These are phyloP conservation scores for Trichoderma citrinoviride DNA, from an alignment of 2,329 filamentous ascomycete species.

Conservation along the genomic window DNA sequence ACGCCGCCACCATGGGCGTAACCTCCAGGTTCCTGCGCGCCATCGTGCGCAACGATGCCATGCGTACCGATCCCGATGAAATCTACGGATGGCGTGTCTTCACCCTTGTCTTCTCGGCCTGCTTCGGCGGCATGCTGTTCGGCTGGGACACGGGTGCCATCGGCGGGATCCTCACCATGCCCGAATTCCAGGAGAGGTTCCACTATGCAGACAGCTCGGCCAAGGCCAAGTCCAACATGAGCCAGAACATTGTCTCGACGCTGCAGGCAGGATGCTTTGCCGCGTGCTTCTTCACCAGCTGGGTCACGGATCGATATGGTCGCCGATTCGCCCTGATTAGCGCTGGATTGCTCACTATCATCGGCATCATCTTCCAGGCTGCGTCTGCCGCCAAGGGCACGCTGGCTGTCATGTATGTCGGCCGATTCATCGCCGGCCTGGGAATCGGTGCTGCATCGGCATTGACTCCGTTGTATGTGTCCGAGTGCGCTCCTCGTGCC, in stretches of 20 bases:
- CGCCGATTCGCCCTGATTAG: constrained; percentile 54
- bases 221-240: constrained; percentile 49
- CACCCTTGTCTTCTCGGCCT: constrained; percentile 60
- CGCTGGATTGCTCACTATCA: constrained; percentile 54
- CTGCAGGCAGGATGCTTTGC: constrained; percentile 67
- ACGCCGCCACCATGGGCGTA: constrained; percentile 38
- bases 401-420: constrained; percentile 63
- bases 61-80: constrained; percentile 63
- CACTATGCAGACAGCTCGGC: constrained; percentile 33
- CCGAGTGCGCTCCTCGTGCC: constrained; percentile 49
- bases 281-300: constrained; percentile 57
- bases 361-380: constrained; percentile 64
- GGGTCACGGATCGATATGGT: constrained; percentile 54
- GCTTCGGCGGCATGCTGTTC: constrained; percentile 62
- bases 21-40: constrained; percentile 47
- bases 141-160: constrained; percentile 62
- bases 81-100: constrained; percentile 71
- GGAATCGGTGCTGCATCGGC: constrained; percentile 51
- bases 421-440: constrained; percentile 53
- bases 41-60: constrained; percentile 68
- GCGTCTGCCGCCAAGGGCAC: constrained; percentile 52
- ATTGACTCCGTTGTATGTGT: constrained; percentile 45
- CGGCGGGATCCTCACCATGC: constrained; percentile 62
- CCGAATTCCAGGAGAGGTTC: constrained; percentile 50
- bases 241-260: constrained; percentile 67